Evolutionary conservation across 352 stramenopile genomes (phyloP).

Genomic region (Pythium aphanidermatum): DNA sequence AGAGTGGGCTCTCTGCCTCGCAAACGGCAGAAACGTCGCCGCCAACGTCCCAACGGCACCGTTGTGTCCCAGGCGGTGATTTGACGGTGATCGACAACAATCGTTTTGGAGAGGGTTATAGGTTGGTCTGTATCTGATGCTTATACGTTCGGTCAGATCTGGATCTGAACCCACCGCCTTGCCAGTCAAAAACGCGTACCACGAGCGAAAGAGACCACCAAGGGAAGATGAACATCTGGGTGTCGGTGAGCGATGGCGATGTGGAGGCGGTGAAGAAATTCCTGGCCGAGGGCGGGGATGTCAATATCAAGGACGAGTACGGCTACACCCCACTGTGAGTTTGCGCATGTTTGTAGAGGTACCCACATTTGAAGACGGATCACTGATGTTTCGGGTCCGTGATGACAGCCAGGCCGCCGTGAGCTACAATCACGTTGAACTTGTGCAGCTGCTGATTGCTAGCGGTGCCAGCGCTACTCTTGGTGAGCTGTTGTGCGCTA

Average conservation of each 20-base stretch:
- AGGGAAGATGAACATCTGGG: constrained; percentile 31
- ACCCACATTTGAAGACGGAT: too few relatives aligned
- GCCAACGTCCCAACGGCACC: background rate
- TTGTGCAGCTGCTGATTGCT: constrained; percentile 23
- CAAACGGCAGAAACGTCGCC: constrained; percentile 1
- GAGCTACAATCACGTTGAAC: constrained; percentile 33
- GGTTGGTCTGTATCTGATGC: constrained; percentile 2
- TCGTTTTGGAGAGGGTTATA: constrained; percentile 6
- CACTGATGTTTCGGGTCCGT: too few relatives aligned
- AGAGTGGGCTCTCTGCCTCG: constrained; percentile 1
- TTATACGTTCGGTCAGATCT: constrained; percentile 9
- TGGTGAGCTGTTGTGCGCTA: constrained; percentile 5
- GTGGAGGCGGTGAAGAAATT: constrained; percentile 27
- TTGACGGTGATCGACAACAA: background rate
- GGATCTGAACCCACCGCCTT: constrained; percentile 1
- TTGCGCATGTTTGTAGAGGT: too few relatives aligned
- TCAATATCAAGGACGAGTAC: constrained; percentile 28
- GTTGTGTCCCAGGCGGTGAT: background rate
- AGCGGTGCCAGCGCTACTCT: constrained; percentile 20
- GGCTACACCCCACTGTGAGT: constrained; percentile 36
- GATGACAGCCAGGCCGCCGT: constrained; percentile 26
- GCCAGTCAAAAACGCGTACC: constrained; percentile 6
- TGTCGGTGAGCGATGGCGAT: constrained; percentile 27
- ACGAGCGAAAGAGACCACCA: background rate
- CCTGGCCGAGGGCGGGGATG: constrained; percentile 15